Conservation (phyloP, 805 yeast genomes). For the Kazachstania africana region DNA sequence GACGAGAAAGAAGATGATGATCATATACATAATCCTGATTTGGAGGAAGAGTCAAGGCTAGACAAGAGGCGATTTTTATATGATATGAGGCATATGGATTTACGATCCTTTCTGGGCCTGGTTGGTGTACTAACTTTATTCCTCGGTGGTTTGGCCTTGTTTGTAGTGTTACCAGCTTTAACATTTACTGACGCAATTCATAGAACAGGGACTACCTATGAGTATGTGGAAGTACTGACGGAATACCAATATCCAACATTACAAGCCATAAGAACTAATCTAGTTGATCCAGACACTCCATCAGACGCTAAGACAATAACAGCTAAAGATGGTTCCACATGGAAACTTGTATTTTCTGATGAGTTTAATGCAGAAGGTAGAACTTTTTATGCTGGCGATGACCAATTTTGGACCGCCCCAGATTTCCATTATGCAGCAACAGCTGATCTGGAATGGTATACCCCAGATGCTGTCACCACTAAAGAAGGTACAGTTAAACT, state of each 20-base stretch:
- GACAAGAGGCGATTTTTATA: conserved; percentile 56
- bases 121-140: conserved; percentile 47
- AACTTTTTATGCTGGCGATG: conserved; percentile 82
- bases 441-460: conserved; percentile 86
- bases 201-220: conserved; percentile 1
- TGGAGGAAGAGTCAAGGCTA: conserved; percentile 78
- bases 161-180: conserved; percentile 70
- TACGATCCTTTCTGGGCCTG: conserved; percentile 47
- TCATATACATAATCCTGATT: conserved; percentile 91
- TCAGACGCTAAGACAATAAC: conserved; percentile 34
- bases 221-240: conserved; percentile 32
- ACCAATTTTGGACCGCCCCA: conserved; percentile 81
- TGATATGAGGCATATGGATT: conserved; percentile 59
- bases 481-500: conserved; percentile 57
- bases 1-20: conserved; percentile 95
- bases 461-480: conserved; percentile 81
- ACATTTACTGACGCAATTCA: conserved; percentile 35
- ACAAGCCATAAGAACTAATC: conserved; percentile 37
- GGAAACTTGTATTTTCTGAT: conserved; percentile 80
- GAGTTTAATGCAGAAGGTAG: conserved; percentile 87
- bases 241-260: conserved; percentile 39
- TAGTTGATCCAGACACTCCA: conserved; percentile 59
- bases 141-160: conserved; percentile 53
- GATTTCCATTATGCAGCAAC: conserved; percentile 82
- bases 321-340: conserved; percentile 48